Percentiles rank a stretch among this genome's conserved stretches.
Conservation (phyloP, 2,329 filamentous ascomycete genomes). For the Dissoconium aciculare region DNA sequence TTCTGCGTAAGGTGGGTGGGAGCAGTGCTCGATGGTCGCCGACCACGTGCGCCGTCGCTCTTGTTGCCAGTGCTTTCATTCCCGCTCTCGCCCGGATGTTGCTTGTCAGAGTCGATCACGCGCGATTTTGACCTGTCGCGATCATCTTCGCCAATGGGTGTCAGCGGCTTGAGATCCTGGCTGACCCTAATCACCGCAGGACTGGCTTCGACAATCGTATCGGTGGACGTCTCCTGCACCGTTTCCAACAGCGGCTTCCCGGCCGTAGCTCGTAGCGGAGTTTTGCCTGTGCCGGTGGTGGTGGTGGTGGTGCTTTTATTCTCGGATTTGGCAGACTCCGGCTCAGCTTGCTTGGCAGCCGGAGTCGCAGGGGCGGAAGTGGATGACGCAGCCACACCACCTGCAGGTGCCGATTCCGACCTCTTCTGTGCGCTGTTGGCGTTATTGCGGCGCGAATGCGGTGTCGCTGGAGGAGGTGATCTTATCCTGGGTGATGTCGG, state of each 20-base stretch:
- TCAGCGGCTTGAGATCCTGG: slow-evolving; percentile 19
- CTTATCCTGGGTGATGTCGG: slow-evolving; percentile 62
- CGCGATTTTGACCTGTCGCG: slow-evolving; percentile 4
- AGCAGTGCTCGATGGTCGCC: slow-evolving; percentile 17
- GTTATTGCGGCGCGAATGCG: slow-evolving; percentile 28
- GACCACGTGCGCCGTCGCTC: slow-evolving; percentile 29
- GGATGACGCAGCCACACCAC: slow-evolving; percentile 32
- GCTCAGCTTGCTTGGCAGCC: neutral
- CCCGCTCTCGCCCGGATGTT: slow-evolving; percentile 38
- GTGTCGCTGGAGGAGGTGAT: slow-evolving; percentile 48
- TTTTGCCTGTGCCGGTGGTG: slow-evolving; percentile 26
- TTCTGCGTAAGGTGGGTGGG: slow-evolving; percentile 5
- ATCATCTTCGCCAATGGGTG: slow-evolving; percentile 11
- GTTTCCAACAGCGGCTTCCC: slow-evolving; percentile 57
- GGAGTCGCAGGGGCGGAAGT: slow-evolving; percentile 20
- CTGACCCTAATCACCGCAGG: slow-evolving; percentile 32
- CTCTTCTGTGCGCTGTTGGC: slow-evolving; percentile 16
- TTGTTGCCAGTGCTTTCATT: slow-evolving; percentile 50
- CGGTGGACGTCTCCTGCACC: slow-evolving; percentile 43
- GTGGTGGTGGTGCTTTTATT: slow-evolving; percentile 8
- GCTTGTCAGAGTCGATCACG: slow-evolving; percentile 12
- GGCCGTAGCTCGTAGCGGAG: slow-evolving; percentile 24
- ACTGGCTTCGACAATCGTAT: slow-evolving; percentile 49
- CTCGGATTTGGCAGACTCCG: neutral
- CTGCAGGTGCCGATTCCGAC: slow-evolving; percentile 27